Conservation (phyloP, 2,329 filamentous ascomycete species). For the Westerdykella sp. region DNA sequence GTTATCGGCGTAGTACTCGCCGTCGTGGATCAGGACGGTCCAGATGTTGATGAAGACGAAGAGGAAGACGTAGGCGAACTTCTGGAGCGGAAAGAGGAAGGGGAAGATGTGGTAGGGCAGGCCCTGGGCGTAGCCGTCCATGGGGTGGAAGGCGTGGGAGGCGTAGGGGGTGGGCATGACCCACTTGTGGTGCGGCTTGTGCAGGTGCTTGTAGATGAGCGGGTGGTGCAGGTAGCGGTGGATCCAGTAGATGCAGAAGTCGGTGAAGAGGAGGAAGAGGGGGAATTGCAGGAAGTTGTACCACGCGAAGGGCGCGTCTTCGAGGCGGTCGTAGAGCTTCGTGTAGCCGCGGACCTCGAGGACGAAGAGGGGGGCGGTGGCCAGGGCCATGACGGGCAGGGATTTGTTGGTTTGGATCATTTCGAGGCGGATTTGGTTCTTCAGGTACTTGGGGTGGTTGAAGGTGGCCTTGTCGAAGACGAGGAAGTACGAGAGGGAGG, state of each 20-base stretch:
- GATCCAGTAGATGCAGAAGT: conserved; percentile 87
- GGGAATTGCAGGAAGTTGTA: conserved; percentile 83
- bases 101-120: conserved; percentile 91
- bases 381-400: conserved; percentile 75
- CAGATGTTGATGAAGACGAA: conserved; percentile 95
- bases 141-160: conserved; percentile 87
- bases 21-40: conserved; percentile 94
- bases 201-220: conserved; percentile 73
- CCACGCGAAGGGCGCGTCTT: conserved; percentile 67
- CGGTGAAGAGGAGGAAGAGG: conserved; percentile 80
- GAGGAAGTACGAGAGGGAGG: conserved; percentile 76
- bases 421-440: conserved; percentile 83
- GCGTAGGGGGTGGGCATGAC: conserved; percentile 96
- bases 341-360: conserved; percentile 76
- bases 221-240: conserved; percentile 81
- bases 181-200: conserved; percentile 99
- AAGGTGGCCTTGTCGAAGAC: conserved; percentile 88
- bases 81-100: conserved; percentile 87
- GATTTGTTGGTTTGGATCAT: conserved; percentile 71
- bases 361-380: conserved; percentile 77
- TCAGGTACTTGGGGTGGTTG: conserved; percentile 88
- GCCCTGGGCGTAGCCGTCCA: conserved; percentile 85
- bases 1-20: conserved; percentile 86
- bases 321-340: conserved; percentile 77
- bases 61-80: conserved; percentile 76